Base-by-base conservation (phyloP, 2,329 filamentous ascomycete genomes). In the Leptographium galeiforme region DNA sequence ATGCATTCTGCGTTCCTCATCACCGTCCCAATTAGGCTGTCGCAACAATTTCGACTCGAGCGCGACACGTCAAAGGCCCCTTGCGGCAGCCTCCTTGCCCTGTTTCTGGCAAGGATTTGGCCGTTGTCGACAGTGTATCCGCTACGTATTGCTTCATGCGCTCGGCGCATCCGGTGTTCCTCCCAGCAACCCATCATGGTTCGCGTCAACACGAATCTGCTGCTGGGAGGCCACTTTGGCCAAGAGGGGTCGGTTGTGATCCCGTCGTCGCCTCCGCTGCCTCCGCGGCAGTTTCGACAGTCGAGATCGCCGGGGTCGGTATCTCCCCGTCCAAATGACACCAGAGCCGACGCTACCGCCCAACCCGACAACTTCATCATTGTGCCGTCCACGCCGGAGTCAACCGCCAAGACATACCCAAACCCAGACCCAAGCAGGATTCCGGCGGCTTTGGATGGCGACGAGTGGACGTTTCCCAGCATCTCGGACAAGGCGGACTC, bases 121-220 rank as follows among this genome's bases (percentile, higher is more conserved):
- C 48, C 1, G 14, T 40, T 13, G 38, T 6, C 52, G 34, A 69
- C 60, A 56, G 59, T 67, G 67, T 61, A 64, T 59, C 60, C 58
- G 44, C 55, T 52, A 40, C 58, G 36, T 53, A 55, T 58, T 48
- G 56, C 66, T 64, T 65, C 67, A 71, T 73, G 75, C 72, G 73
- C 72, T 59, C 58, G 69, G 71, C 72, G 74, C 72, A 69, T 53
- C 63, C 63, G 52, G 58, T 51, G 63, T 48, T 48, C 61, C 56
- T 59, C 64, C 54, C 65, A 52, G 55, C 61, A 57, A 52, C 51
- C 55, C 50, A 60, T 51, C 46, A 68, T 69, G 66, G 62, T 67
- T 58, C 59, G 66, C 53, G 56, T 63, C 41, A 44, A 57, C 14
- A 51, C 48, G 12, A 49, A 19, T 10, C 16, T 49, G 32, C 39